Conservation (phyloP, 495 filamentous ascomycete species). For the Hyaloscypha finlandica region DNA sequence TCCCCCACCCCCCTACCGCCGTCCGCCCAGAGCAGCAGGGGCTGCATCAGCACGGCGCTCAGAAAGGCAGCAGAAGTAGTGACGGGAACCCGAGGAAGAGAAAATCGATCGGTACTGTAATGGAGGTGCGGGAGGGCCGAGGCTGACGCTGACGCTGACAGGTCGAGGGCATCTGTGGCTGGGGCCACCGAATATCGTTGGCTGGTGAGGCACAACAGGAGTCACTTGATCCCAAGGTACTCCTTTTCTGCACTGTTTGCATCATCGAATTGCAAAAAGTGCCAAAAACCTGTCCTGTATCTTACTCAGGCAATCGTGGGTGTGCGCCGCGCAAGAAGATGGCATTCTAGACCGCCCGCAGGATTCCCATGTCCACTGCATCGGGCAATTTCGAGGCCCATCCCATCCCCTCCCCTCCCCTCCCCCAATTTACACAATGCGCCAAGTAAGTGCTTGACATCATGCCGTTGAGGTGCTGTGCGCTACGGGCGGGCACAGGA, state of each 20-base stretch:
- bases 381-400: background rate
- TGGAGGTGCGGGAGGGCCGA: conserved; percentile 1
- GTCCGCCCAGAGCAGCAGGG: background rate
- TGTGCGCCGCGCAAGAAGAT: background rate
- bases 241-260: background rate
- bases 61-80: too few species aligned
- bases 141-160: conserved; percentile 2
- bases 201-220: background rate
- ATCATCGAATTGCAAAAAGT: background rate
- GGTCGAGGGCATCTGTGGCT: background rate
- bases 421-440: too few species aligned
- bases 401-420: background rate
- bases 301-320: background rate
- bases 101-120: background rate
- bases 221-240: background rate
- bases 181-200: background rate
- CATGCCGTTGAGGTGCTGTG: too few species aligned
- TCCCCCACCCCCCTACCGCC: too few species aligned
- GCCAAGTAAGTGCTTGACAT: too few species aligned
- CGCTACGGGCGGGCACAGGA: background rate
- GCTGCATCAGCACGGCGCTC: background rate
- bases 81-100: too few species aligned
- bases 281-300: background rate
- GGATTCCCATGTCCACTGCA: background rate
- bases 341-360: background rate